Conservation (phyloP, 768 basidiomycete species). For the Solioccasus polychromus region DNA sequence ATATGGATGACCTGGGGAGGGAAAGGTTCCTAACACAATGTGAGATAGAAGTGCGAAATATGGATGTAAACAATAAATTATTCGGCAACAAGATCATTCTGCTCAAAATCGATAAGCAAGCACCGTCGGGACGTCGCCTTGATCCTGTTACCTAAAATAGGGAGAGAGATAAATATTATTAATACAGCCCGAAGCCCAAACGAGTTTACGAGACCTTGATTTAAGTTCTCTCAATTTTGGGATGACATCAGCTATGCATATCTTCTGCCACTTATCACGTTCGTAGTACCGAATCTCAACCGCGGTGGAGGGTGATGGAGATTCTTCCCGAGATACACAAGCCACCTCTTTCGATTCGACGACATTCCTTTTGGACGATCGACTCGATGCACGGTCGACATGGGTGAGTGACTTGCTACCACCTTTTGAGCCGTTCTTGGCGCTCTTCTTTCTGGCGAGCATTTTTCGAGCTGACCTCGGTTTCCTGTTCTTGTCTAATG, state of each 20-base stretch:
- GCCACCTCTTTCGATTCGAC: neutral
- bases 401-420: neutral
- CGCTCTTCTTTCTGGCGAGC: conserved; percentile 2
- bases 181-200: no score
- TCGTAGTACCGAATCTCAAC: conserved; percentile 16
- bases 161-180: no score
- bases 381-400: neutral
- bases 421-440: neutral
- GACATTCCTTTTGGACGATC: neutral
- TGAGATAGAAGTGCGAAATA: no score
- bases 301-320: neutral
- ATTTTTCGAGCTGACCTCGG: neutral
- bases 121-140: no score
- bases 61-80: no score
- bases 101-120: no score
- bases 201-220: no score
- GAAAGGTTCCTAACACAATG: no score
- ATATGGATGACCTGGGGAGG: no score
- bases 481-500: neutral
- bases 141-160: no score
- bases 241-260: conserved; percentile 27
- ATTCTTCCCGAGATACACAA: neutral
- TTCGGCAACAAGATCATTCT: no score
- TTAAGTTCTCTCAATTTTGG: conserved; percentile 27
- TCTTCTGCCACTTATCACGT: conserved; percentile 20